Conservation (phyloP, 2,329 filamentous ascomycete genomes). For the Mariannaea elegans region DNA sequence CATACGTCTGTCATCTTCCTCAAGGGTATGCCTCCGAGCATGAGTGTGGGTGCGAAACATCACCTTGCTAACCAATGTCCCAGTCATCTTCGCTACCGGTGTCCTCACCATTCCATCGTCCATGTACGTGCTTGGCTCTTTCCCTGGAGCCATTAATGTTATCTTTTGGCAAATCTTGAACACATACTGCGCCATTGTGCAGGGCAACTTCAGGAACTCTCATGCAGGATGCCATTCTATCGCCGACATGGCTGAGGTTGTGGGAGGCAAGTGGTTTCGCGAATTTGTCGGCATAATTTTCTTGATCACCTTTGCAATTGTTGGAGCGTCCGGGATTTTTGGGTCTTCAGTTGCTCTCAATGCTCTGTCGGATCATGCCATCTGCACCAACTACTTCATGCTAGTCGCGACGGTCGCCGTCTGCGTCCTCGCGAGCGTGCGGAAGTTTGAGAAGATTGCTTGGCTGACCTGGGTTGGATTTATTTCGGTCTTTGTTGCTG, state of each 20-base stretch:
- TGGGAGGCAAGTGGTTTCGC: constrained; percentile 60
- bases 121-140: constrained; percentile 53
- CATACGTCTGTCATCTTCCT: constrained; percentile 58
- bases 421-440: constrained; percentile 59
- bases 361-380: constrained; percentile 64
- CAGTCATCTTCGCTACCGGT: constrained; percentile 55
- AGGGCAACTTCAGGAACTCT: constrained; percentile 50
- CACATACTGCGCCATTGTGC: constrained; percentile 51
- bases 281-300: constrained; percentile 66
- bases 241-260: constrained; percentile 60
- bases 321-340: constrained; percentile 65
- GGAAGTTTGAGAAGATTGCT: constrained; percentile 68
- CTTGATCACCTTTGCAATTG: constrained; percentile 65
- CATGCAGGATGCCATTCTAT: constrained; percentile 51
- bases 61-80: too few species aligned
- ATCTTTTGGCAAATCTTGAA: constrained; percentile 53
- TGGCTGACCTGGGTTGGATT: constrained; percentile 72
- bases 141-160: constrained; percentile 54
- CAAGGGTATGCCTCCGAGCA: constrained; percentile 51
- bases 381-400: constrained; percentile 67
- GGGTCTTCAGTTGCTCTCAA: constrained; percentile 68
- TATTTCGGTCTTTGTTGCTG: constrained; percentile 63
- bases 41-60: too few species aligned
- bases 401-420: constrained; percentile 61
- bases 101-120: constrained; percentile 53